Evolutionary conservation across 2,329 filamentous ascomycete genomes (phyloP).

Genomic region (Fusarium transvaalense): DNA sequence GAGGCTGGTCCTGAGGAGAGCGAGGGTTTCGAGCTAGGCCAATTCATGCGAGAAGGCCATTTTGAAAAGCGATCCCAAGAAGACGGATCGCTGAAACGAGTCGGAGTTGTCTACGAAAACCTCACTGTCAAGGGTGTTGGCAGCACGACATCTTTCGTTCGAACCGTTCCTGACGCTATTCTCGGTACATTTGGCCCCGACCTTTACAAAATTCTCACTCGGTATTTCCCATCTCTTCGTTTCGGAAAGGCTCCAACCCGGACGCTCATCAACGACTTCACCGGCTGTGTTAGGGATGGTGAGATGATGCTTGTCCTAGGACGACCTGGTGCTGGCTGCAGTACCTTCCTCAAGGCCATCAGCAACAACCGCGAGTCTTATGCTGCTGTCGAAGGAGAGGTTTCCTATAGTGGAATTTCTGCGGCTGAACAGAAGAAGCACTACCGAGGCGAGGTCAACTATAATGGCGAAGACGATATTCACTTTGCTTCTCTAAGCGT

Average conservation of each 20-base stretch:
- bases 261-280: constrained; percentile 51
- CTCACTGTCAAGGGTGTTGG: constrained; percentile 80
- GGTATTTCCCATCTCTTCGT: constrained; percentile 53
- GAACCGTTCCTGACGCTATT: constrained; percentile 79
- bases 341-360: constrained; percentile 81
- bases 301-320: constrained; percentile 66
- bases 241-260: constrained; percentile 45
- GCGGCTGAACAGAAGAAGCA: constrained; percentile 75
- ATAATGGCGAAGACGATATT: constrained; percentile 81
- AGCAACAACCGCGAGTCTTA: constrained; percentile 76
- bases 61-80: constrained; percentile 52
- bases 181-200: constrained; percentile 85
- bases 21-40: constrained; percentile 34
- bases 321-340: constrained; percentile 79
- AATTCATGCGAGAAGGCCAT: constrained; percentile 39
- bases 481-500: constrained; percentile 82
- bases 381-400: constrained; percentile 74
- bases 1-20: constrained; percentile 27
- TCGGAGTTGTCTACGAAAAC: constrained; percentile 82
- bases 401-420: constrained; percentile 78
- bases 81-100: constrained; percentile 76
- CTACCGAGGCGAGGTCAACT: constrained; percentile 82
- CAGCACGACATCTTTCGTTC: constrained; percentile 75
- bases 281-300: constrained; percentile 53
- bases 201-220: constrained; percentile 72